phyloP scores from a whole-genome alignment of 225 moss, liverwort and hornwort genomes.

The Lunularia cruciata region DNA sequence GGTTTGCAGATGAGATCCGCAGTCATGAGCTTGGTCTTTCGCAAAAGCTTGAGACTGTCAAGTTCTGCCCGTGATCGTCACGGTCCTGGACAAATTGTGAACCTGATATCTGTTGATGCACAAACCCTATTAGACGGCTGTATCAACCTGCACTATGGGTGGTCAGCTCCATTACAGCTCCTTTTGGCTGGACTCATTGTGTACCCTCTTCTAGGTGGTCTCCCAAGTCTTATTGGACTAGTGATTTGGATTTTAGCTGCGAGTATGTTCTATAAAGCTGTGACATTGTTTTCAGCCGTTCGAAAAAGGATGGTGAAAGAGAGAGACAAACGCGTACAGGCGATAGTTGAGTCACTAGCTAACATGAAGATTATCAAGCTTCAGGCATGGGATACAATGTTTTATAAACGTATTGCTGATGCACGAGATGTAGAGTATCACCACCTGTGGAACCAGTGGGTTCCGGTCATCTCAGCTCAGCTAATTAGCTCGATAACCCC shows the following conservation, averaged over 20 bases:
- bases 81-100: conserved; percentile 73
- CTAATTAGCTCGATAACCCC: too few species aligned
- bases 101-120: conserved; percentile 85
- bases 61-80: conserved; percentile 69
- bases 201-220: conserved; percentile 38
- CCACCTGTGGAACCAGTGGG: conserved; percentile 48
- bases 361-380: conserved; percentile 95
- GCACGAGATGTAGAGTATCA: conserved; percentile 55
- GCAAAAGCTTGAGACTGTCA: conserved; percentile 77
- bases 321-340: conserved; percentile 63
- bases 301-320: conserved; percentile 55
- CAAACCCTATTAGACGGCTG: conserved; percentile 61
- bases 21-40: conserved; percentile 62
- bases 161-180: conserved; percentile 65
- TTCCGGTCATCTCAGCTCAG: conserved; percentile 55
- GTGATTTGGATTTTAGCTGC: conserved; percentile 34
- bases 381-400: conserved; percentile 77
- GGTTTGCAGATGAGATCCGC: conserved; percentile 70
- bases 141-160: conserved; percentile 60
- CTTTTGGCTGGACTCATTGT: conserved; percentile 44
- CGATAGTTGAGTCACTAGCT: conserved; percentile 60
- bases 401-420: conserved; percentile 53
- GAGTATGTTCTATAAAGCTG: conserved; percentile 23
- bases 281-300: conserved; percentile 30
- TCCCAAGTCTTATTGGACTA: conserved; percentile 45